Evolutionary conservation across 1,284 basidiomycete genomes (phyloP), one percentile per base, ranked within the genome.

Genomic region (Pascua sp.): DNA sequence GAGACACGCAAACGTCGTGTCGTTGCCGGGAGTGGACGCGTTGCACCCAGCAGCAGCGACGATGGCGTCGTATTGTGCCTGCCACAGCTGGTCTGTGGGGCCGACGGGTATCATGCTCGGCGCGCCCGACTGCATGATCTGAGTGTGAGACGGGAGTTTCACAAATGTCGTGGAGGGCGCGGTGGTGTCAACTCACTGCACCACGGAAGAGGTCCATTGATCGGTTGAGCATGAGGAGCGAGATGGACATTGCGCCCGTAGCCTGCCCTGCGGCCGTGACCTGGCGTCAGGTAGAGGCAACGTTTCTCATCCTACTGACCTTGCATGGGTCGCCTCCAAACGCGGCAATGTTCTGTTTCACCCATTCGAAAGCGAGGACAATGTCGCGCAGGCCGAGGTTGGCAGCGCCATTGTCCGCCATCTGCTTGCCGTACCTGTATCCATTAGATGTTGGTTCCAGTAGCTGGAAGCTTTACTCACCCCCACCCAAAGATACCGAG

Each of bases 321-420:
- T 77, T 75, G 16, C 61, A 57, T 13, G 68, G 64, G 58, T 81
- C 75, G n/a, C 82, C 82, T 7, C 81, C 81, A 57, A 81, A 82
- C 1, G 66, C 67, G 40, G 62, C 63, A 51, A 82, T 80, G 59
- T 81, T 76, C 49, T 75, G 46, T 41, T 79, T 76, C 0, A 82
- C 75, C 81, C 81, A 83, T 54, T 80, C 64, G 5, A 83, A 68
- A 0, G 76, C 79, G 24, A 77, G 67, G 4, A 75, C 67, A 56
- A 81, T 77, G 60, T 82, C 81, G 49, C 65, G 62, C n/a, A 78
- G 52, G n/a, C 77, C 78, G 8, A 77, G 66, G 55, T 78, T 78
- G 18, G 68, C 69, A 0, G 71, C 73, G 5, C 60, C 56, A 46
- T 71, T 67, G 24, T 66, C 64, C 1, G 67, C 70, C 12, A 70